phyloP scores from a whole-genome alignment of 495 filamentous ascomycete species.

The Penicillium alfredii region DNA sequence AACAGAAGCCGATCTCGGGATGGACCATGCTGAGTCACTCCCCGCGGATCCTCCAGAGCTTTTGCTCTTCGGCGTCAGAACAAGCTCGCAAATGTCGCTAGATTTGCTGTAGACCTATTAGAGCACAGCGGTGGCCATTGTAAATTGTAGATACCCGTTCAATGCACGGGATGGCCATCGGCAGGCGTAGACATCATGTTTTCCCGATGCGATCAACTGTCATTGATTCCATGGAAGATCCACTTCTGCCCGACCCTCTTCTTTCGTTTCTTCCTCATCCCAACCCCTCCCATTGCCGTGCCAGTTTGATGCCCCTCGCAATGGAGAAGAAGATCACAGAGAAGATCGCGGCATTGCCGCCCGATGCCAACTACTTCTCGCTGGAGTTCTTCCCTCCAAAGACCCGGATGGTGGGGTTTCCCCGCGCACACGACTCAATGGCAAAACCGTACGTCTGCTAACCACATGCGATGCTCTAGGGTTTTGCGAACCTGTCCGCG shows the following conservation, averaged over 20 bases:
- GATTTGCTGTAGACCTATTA: too few relatives aligned
- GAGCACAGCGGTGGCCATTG: too few relatives aligned
- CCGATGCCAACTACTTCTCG: conserved; percentile 80
- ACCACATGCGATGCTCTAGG: conserved; percentile 36
- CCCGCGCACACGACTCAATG: conserved; percentile 20
- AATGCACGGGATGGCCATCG: conserved; percentile 13
- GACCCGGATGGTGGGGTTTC: conserved; percentile 68
- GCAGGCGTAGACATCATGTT: conserved; percentile 15
- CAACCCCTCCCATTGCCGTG: conserved; percentile 14
- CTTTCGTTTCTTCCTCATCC: conserved; percentile 12
- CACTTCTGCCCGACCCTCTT: conserved; percentile 24
- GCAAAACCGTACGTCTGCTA: conserved; percentile 9
- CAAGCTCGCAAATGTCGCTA: too few relatives aligned
- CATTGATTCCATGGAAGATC: conserved; percentile 16
- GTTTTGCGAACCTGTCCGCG: conserved; percentile 84
- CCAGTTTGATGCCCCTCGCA: conserved; percentile 32
- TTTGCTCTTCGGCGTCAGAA: too few relatives aligned
- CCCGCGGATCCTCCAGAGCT: too few relatives aligned
- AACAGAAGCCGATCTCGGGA: too few relatives aligned
- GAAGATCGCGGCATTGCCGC: conserved; percentile 88
- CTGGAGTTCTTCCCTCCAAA: conserved; percentile 99
- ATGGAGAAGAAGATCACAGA: conserved; percentile 77
- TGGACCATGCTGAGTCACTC: too few relatives aligned
- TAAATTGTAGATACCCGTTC: too few relatives aligned
- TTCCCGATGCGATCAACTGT: conserved; percentile 16